These are phyloP conservation scores for Cubamyces lactineus DNA, from an alignment of 768 basidiomycete species.

Conservation along the genomic window DNA sequence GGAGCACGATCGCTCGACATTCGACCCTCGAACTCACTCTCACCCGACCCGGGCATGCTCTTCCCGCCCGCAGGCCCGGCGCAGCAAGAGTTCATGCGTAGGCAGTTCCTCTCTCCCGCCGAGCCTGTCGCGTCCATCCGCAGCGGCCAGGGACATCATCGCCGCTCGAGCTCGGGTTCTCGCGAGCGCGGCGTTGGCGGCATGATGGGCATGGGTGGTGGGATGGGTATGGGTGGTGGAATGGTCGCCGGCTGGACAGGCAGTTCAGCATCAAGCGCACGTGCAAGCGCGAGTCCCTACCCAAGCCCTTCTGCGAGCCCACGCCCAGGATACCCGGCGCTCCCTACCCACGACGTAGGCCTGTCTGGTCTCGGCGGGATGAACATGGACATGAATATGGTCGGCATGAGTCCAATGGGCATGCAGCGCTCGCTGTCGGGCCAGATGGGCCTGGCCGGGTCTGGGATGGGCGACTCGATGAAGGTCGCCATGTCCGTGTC, in stretches of 20 bases:
- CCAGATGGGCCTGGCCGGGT: slow-evolving; percentile 18
- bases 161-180: slow-evolving; percentile 47
- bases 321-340: slow-evolving; percentile 52
- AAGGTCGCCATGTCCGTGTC: slow-evolving; percentile 39
- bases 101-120: slow-evolving; percentile 48
- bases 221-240: slow-evolving; percentile 19
- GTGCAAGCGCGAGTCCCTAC: slow-evolving; percentile 64
- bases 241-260: slow-evolving; percentile 28
- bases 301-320: slow-evolving; percentile 72
- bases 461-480: slow-evolving; percentile 22
- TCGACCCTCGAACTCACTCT: slow-evolving; percentile 38
- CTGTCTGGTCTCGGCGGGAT: slow-evolving; percentile 15
- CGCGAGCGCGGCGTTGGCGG: slow-evolving; percentile 34
- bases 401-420: slow-evolving; percentile 26
- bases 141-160: slow-evolving; percentile 42
- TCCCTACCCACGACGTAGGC: slow-evolving; percentile 34
- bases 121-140: slow-evolving; percentile 39
- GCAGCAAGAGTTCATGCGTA: slow-evolving; percentile 47
- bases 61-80: slow-evolving; percentile 37
- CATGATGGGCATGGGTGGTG: slow-evolving; percentile 21
- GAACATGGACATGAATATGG: slow-evolving; percentile 22
- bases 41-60: slow-evolving; percentile 19
- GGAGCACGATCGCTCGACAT: slow-evolving; percentile 69
- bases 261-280: slow-evolving; percentile 31
- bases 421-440: slow-evolving; percentile 25